phyloP scores from a whole-genome alignment of 83 land plant species.

The Isoetes engelmannii region DNA sequence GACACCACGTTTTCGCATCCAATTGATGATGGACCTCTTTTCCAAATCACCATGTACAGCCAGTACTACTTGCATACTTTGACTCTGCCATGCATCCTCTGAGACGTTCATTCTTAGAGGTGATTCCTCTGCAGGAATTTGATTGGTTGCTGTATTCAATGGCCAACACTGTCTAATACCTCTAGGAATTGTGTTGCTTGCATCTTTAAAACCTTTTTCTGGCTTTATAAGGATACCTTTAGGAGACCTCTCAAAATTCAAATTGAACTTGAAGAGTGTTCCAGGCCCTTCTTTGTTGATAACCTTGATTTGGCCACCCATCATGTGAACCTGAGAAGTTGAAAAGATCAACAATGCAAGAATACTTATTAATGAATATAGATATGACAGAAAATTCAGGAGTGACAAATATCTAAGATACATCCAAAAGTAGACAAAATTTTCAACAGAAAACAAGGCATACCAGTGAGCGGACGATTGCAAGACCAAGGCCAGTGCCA shows the following conservation, averaged over 20 bases:
- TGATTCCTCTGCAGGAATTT: background rate
- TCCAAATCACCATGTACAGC: conserved; percentile 43
- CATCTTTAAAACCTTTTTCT: background rate
- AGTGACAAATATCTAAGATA: background rate
- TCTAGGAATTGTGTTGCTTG: conserved; percentile 7
- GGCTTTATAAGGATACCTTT: background rate
- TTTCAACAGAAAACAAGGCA: conserved; percentile 16
- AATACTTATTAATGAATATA: background rate
- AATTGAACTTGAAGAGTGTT: conserved; percentile 65
- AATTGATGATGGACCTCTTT: conserved; percentile 25
- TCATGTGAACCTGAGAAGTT: conserved; percentile 53
- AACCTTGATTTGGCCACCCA: conserved; percentile 76
- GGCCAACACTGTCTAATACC: background rate
- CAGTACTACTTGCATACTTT: conserved; percentile 38
- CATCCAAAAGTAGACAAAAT: background rate
- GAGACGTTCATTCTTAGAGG: too few species aligned
- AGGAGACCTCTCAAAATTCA: conserved; percentile 28
- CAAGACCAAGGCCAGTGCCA: conserved; percentile 88
- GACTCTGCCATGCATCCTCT: too few species aligned
- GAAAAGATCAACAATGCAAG: background rate
- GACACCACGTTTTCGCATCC: conserved; percentile 41
- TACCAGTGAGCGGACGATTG: conserved; percentile 76
- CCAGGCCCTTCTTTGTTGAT: conserved; percentile 58
- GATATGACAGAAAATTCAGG: background rate
- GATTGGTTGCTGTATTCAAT: background rate